Percentiles rank a stretch among this genome's conserved stretches.
phyloP scores from a whole-genome alignment of 2,329 filamentous ascomycete genomes.

The Xylaria sp. region DNA sequence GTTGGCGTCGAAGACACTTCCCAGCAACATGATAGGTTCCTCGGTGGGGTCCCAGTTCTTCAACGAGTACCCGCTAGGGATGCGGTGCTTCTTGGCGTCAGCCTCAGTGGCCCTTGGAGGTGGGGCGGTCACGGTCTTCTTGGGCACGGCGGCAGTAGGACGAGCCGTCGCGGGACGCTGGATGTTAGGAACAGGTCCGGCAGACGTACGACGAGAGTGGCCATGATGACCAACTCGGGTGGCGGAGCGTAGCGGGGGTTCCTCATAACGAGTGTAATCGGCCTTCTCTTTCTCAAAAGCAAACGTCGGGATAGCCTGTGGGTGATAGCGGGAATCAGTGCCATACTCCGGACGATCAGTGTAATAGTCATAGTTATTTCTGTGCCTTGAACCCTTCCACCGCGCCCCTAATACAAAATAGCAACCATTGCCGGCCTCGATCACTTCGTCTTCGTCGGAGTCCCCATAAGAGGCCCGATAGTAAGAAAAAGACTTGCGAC shows the following conservation, averaged over 20 bases:
- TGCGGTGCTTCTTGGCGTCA: conserved; percentile 70
- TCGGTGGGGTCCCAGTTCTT: conserved; percentile 99
- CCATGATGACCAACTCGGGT: conserved; percentile 46
- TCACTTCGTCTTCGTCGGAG: conserved; percentile 68
- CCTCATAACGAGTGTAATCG: conserved; percentile 52
- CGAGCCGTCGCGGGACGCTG: conserved; percentile 60
- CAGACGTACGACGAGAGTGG: conserved; percentile 55
- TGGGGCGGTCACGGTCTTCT: conserved; percentile 44
- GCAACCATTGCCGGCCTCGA: conserved; percentile 57
- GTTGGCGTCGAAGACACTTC: conserved; percentile 96
- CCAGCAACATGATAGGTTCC: conserved; percentile 90
- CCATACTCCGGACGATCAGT: conserved; percentile 58
- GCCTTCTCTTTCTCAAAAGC: conserved; percentile 46
- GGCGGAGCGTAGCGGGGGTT: conserved; percentile 45
- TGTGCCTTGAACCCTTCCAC: conserved; percentile 48
- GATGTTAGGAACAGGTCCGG: conserved; percentile 48
- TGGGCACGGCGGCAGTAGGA: conserved; percentile 50
- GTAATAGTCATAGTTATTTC: conserved; percentile 45
- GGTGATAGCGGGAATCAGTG: conserved; percentile 64
- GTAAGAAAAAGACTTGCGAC: conserved; percentile 63
- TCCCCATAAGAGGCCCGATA: conserved; percentile 66
- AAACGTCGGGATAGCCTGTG: conserved; percentile 52
- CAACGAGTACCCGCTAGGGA: conserved; percentile 88
- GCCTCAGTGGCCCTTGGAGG: conserved; percentile 59
- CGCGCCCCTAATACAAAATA: conserved; percentile 59